These are phyloP conservation scores for Myxozyma sirexii DNA, from an alignment of 805 yeast genomes.

Conservation along the genomic window DNA sequence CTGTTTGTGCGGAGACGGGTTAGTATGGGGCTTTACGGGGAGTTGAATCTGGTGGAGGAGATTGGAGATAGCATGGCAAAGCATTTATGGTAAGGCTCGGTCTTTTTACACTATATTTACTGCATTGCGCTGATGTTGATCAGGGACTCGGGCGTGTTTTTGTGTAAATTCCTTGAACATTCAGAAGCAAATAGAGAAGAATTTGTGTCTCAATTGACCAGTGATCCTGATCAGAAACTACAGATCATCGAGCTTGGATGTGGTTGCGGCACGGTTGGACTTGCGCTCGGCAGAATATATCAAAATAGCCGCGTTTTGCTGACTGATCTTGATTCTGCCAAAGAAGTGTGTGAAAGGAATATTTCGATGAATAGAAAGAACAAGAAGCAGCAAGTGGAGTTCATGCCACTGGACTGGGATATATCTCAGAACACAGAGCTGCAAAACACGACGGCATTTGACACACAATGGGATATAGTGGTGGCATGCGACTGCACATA, in stretches of 20 bases:
- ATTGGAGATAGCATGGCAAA: constrained; percentile 48
- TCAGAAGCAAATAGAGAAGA: not conserved
- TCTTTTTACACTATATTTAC: not conserved
- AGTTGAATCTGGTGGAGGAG: constrained; percentile 42
- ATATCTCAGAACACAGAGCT: constrained; percentile 22
- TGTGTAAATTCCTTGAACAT: constrained; percentile 11
- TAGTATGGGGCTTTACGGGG: not conserved
- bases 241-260: constrained; percentile 48
- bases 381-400: constrained; percentile 32
- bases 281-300: constrained; percentile 39
- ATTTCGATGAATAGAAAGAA: constrained; percentile 37
- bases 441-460: constrained; percentile 35
- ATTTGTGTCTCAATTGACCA: not conserved
- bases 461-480: constrained; percentile 45
- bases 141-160: constrained; percentile 31
- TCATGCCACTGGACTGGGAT: constrained; percentile 47
- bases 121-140: too few species aligned
- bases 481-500: constrained; percentile 50
- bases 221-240: not conserved
- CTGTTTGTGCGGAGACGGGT: constrained; percentile 16
- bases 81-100: constrained; percentile 51
- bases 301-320: constrained; percentile 36
- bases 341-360: constrained; percentile 44
- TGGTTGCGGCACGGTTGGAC: constrained; percentile 49
- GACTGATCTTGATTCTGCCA: constrained; percentile 48